Base-by-base conservation (phyloP, 148 eudicot species). In the Vaccinium macrocarpon region DNA sequence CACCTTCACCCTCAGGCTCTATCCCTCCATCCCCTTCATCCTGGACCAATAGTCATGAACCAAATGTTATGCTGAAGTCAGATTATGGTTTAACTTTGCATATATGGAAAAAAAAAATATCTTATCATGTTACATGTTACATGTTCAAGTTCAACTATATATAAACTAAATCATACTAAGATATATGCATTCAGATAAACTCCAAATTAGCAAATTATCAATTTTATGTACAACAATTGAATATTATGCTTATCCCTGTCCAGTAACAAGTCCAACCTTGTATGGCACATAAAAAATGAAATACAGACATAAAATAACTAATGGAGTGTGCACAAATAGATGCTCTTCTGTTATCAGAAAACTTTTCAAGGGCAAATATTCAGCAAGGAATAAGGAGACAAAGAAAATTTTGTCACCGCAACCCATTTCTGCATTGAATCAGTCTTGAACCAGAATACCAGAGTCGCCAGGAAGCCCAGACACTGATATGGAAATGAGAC, bases 1-100 rank as follows among this genome's bases (percentile, higher is more conserved):
- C 95, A 82, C 88, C 94, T 90, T 93, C 95, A 83, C 88, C 94
- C 86, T 93, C 98, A 80, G 88, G 91, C 84, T 89, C 96, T 74
- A 86, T 68, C 56, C 86, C 97, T 77, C 86, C 93, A 84, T 93
- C 96, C 61, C 91, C 95, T 84, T 94, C 98, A 88, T 96, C 98
- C 98, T 96, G 84, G 76, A 66, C 85, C 80, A 68, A 64, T 12
- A 81, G 70, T 42, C 35, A 59, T 61, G 29, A 77, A 2, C 52
- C 50, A 7, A 73, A 68, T 38, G 71, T 83, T 79, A 71, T 21
- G 32, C 21, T 10, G 14, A 29, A 49, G 76, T 82, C 48, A 27
- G 12, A 70, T 14, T 70, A 49, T 38, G n/a, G 42, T n/a, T 55
- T 32, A 72, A 72, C 11, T 82, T 27, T 32, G 35, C 52, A 72